These are phyloP conservation scores for Cutaneotrichosporon spelunceum DNA, from an alignment of 1,284 basidiomycete genomes.

Conservation along the genomic window DNA sequence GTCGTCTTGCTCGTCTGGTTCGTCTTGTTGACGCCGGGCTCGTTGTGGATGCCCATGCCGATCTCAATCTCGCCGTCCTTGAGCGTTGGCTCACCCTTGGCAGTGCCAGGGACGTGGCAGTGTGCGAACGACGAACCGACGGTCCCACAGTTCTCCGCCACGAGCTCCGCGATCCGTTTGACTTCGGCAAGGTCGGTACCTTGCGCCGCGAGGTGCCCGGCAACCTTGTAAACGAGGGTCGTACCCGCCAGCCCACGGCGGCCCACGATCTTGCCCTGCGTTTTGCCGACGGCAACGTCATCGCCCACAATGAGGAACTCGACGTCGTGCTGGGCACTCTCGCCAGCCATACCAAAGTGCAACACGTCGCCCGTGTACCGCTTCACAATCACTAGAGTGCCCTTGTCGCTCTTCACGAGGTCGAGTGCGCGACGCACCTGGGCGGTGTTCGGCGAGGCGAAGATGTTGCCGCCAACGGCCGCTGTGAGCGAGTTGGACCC, in stretches of 20 bases:
- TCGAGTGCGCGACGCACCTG: constrained; percentile 78
- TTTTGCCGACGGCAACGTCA: constrained; percentile 78
- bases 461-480: constrained; percentile 81
- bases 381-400: constrained; percentile 82
- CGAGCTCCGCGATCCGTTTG: constrained; percentile 65
- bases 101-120: constrained; percentile 59
- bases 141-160: constrained; percentile 64
- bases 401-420: constrained; percentile 70
- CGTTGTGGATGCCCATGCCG: constrained; percentile 84
- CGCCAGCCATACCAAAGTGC: constrained; percentile 88
- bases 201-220: constrained; percentile 71
- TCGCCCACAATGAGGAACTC: constrained; percentile 85
- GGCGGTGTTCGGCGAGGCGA: constrained; percentile 79
- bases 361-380: constrained; percentile 79
- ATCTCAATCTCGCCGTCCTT: constrained; percentile 68
- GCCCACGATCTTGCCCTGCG: constrained; percentile 52
- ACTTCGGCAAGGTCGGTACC: constrained; percentile 73
- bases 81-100: constrained; percentile 9
- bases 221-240: constrained; percentile 87
- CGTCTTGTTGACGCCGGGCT: constrained; percentile 73
- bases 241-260: constrained; percentile 75
- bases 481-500: constrained; percentile 77
- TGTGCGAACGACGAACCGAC: constrained; percentile 90
- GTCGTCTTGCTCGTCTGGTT: constrained; percentile 61
- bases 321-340: constrained; percentile 69